These are phyloP conservation scores for Carallia brachiata DNA, from an alignment of 345 rosid species.

Conservation along the genomic window DNA sequence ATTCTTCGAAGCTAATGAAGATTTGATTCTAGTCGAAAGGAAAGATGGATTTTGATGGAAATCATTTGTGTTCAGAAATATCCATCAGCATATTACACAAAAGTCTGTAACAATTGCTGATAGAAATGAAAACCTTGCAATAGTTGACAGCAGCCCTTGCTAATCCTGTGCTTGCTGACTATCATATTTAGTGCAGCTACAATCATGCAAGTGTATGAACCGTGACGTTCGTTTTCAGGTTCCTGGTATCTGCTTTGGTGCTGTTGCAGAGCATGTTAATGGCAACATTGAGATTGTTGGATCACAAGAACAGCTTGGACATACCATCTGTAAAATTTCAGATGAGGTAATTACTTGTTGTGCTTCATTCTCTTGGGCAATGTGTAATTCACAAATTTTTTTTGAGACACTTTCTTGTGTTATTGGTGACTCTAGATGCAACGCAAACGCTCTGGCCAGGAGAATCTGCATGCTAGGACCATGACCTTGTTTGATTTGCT, in stretches of 20 bases:
- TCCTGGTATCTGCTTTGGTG: conserved; percentile 23
- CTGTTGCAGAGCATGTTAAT: conserved; percentile 14
- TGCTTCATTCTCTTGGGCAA: conserved; percentile 6
- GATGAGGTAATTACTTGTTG: conserved; percentile 40
- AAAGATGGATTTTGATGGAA: no score
- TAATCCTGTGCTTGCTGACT: no score
- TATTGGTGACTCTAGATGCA: conserved; percentile 46
- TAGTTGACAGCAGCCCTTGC: no score
- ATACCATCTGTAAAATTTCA: conserved; percentile 39
- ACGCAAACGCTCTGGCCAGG: conserved; percentile 33
- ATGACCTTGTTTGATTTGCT: conserved; percentile 58
- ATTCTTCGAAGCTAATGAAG: no score
- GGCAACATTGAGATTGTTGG: conserved; percentile 43
- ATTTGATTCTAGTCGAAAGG: no score
- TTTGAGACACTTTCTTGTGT: neutral
- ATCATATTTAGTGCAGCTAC: no score
- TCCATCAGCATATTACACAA: no score
- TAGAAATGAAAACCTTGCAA: no score
- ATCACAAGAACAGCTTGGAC: conserved; percentile 42
- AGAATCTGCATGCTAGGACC: conserved; percentile 44
- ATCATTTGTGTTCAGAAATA: no score
- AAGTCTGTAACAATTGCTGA: no score
- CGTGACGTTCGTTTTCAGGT: conserved; percentile 33
- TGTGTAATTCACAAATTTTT: neutral
- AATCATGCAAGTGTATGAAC: neutral